Evolutionary conservation across 345 rosid species (phyloP), one percentile per base, ranked within the genome.

Genomic region (Geranium rotundifolium): DNA sequence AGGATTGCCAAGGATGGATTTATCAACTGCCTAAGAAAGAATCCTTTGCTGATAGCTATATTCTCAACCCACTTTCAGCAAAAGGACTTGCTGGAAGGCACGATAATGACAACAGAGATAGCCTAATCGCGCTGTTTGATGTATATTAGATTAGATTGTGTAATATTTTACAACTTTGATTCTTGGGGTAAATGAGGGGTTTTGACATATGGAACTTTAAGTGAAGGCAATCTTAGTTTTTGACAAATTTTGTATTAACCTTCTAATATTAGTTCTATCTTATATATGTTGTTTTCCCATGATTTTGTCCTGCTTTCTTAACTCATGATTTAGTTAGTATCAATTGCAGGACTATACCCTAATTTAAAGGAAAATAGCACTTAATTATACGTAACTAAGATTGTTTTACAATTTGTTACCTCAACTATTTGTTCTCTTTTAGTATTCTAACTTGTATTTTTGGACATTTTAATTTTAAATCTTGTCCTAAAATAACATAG

Each of bases 1-100:
- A 74, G 72, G 60, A 69, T 79, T 13, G 74, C 81, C 69, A 76
- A 73, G 73, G 81, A 75, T 58, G 86, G 77, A 34, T 88, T 88
- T 57, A n/a, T 79, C 30, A 71, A 72, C 63, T 79, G 84, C 74
- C 78, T 93, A 30, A 77, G 83, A 70, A 77, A 63, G 80, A 85
- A 90, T 62, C 97, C 97, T 19, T 66, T 93, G 63, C 70, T 90
- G 67, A 70, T 93, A 73, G 81, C 89, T 0, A 65, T 90, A 6
- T 86, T 93, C 67, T 74, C 82, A 7, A 76, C 73, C 56, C 60
- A 65, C 19, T 61, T 79, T 65, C 66, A 60, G 66, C 76, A 63
- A 4, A 69, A 62, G 10, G 70, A 71, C 56, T 63, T 69, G 1
- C 46, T 65, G 7, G 75, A 67, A 66, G 61, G 29, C 17, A 69